Evolutionary conservation across 768 basidiomycete species (phyloP).

Genomic region (Lactarius pseudohatsudake): DNA sequence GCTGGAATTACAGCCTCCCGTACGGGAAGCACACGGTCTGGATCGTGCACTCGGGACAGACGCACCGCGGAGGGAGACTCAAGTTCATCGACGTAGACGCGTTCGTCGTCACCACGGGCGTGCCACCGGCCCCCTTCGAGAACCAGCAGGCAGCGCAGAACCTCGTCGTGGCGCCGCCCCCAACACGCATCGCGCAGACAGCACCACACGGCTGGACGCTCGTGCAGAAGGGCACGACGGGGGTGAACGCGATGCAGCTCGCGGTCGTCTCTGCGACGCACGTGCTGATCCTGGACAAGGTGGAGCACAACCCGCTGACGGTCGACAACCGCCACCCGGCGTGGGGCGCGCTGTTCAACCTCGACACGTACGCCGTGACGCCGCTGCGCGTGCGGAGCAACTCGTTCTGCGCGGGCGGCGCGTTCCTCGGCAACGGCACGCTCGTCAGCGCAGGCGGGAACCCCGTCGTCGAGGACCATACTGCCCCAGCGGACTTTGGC

Average conservation of each 20-base stretch:
- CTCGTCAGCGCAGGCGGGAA: constrained; percentile 81
- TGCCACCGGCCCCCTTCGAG: background rate
- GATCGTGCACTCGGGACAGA: constrained; percentile 55
- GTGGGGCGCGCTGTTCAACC: constrained; percentile 75
- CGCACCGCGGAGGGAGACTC: constrained; percentile 34
- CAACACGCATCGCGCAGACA: constrained; percentile 20
- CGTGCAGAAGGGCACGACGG: constrained; percentile 64
- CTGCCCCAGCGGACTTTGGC: constrained; percentile 71
- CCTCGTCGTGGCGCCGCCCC: constrained; percentile 27
- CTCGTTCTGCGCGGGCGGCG: constrained; percentile 84
- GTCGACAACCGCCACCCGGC: constrained; percentile 69
- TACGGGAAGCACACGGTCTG: constrained; percentile 59
- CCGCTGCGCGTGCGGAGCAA: constrained; percentile 71
- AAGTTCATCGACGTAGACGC: constrained; percentile 59
- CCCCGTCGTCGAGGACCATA: constrained; percentile 64
- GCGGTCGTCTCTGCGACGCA: constrained; percentile 65
- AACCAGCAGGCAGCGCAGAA: constrained; percentile 13
- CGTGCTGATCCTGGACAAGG: constrained; percentile 78
- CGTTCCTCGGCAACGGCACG: constrained; percentile 75
- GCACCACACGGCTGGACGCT: constrained; percentile 50
- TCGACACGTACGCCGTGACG: constrained; percentile 58
- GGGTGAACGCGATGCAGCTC: constrained; percentile 79
- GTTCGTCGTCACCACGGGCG: constrained; percentile 59
- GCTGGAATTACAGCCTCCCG: constrained; percentile 55
- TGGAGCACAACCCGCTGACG: constrained; percentile 79